Conservation (phyloP, 306 rosid species). For the Trifolium pratense region DNA sequence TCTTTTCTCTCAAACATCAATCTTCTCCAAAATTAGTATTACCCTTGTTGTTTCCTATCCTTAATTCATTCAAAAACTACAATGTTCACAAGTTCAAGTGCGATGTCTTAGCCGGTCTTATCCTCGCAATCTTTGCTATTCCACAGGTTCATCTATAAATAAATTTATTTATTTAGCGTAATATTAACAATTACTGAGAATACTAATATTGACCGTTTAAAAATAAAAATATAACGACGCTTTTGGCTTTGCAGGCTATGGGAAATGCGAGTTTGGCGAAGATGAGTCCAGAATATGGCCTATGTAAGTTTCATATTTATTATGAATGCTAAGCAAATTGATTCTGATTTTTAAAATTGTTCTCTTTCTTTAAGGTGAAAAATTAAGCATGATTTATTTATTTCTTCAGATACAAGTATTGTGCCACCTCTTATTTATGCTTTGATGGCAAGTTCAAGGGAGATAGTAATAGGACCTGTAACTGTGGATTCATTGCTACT, state of each 20-base stretch:
- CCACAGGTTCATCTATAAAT: slow-evolving; percentile 59
- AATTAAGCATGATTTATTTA: slow-evolving; percentile 10
- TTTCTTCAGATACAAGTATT: slow-evolving; percentile 65
- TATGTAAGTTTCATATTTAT: slow-evolving; percentile 43
- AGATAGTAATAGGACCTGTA: slow-evolving; percentile 71
- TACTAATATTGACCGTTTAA: too few species aligned
- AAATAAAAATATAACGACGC: neutral
- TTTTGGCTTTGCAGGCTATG: slow-evolving; percentile 40
- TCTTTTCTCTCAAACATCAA: slow-evolving; percentile 45
- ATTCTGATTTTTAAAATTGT: neutral
- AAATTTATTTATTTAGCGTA: too few species aligned
- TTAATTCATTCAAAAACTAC: slow-evolving; percentile 57
- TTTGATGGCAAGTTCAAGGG: slow-evolving; percentile 67
- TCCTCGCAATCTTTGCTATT: slow-evolving; percentile 75
- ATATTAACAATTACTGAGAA: too few species aligned
- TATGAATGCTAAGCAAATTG: slow-evolving; percentile 6
- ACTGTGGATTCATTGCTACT: slow-evolving; percentile 74
- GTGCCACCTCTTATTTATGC: slow-evolving; percentile 81
- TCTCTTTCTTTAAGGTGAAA: neutral
- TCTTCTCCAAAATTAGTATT: slow-evolving; percentile 25
- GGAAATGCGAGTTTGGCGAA: slow-evolving; percentile 51
- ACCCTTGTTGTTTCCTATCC: slow-evolving; percentile 54
- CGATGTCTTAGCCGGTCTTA: slow-evolving; percentile 72
- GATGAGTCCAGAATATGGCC: slow-evolving; percentile 53
- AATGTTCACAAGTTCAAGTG: slow-evolving; percentile 46